Evolutionary conservation across 1,284 basidiomycete species (phyloP), one percentile per base, ranked within the genome.

Genomic region (Farysia itapuensis): DNA sequence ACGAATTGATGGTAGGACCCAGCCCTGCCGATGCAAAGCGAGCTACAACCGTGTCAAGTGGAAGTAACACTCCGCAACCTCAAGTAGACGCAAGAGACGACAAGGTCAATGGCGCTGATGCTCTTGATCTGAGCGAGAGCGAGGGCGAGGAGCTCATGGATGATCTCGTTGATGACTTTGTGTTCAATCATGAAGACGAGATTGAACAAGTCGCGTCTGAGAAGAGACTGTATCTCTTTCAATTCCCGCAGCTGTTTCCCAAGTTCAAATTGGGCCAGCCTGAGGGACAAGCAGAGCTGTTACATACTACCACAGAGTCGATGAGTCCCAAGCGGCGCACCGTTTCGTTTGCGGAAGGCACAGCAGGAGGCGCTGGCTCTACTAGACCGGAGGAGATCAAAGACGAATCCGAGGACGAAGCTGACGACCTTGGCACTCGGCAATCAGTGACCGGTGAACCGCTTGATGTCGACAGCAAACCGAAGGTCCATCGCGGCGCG

Each of bases 171-270:
- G 86, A 88, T 37, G 86, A 92, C 75, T 93, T 96, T 70, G 60
- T 69, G 16, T 50, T 64, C 21, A 49, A 66, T 35, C 77, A 78
- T 33, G 44, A 50, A 3, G 54, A 54, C 16, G 65, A 39, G 8
- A 8, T 33, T 9, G 31, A 33, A 13, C 11, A 52, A 12, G 37
- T 29, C 16, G 48, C 39, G n/a, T 59, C 59, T 5, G 50, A 80
- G 84, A 85, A 72, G 71, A 81, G 85, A 20, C 80, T 95, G 2
- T 94, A 89, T 73, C 86, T 92, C 60, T 94, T 95, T 79, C 92
- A 94, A 76, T 94, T 96, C 73, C 92, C 92, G 0, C 78, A 82
- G n/a, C 86, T 89, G 0, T 92, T 95, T 78, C 91, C 92, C 0
- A 81, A 80, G 13, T 94, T 93, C 40, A 48, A 48, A 19, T 30